Evolutionary conservation across 495 filamentous ascomycete species (phyloP).

Genomic region (Pyrenula aspistea): DNA sequence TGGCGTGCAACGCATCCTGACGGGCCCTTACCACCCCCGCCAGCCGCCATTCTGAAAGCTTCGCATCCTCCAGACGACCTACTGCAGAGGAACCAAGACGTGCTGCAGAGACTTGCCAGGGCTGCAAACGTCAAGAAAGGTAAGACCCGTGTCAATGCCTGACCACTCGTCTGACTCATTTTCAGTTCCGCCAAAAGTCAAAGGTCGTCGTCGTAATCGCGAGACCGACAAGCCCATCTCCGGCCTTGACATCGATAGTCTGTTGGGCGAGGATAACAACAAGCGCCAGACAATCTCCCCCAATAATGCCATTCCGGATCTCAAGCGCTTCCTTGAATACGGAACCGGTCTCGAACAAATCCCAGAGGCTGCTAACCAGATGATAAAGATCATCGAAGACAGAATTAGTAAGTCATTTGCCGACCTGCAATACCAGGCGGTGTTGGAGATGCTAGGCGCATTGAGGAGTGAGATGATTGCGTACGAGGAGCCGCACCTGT

Average conservation of each 20-base stretch:
- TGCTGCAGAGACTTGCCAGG: slow-evolving; percentile 49
- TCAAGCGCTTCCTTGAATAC: slow-evolving; percentile 65
- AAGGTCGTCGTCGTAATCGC: slow-evolving; percentile 55
- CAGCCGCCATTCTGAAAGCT: slow-evolving; percentile 59
- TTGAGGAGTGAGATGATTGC: slow-evolving; percentile 67
- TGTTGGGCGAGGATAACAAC: slow-evolving; percentile 43
- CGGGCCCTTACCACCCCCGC: slow-evolving; percentile 51
- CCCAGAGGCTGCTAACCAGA: slow-evolving; percentile 59
- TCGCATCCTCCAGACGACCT: slow-evolving; percentile 62
- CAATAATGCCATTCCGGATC: slow-evolving; percentile 80
- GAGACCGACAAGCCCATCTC: slow-evolving; percentile 76
- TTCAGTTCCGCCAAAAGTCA: slow-evolving; percentile 78
- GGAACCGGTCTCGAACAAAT: slow-evolving; percentile 51
- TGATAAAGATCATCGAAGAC: slow-evolving; percentile 55
- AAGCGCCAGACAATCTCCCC: slow-evolving; percentile 55
- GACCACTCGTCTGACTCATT: slow-evolving; percentile 11
- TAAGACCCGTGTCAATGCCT: slow-evolving; percentile 14
- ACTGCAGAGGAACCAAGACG: slow-evolving; percentile 35
- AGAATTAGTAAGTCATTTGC: slow-evolving; percentile 63
- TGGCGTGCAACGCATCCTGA: slow-evolving; percentile 67
- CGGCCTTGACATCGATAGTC: slow-evolving; percentile 72
- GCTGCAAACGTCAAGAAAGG: slow-evolving; percentile 81
- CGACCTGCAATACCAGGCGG: slow-evolving; percentile 60
- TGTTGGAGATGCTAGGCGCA: slow-evolving; percentile 62
- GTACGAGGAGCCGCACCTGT: slow-evolving; percentile 63